Evolutionary conservation across 805 yeast species (phyloP), one percentile per base, ranked within the genome.

Genomic region (Wickerhamiella australiensis): DNA sequence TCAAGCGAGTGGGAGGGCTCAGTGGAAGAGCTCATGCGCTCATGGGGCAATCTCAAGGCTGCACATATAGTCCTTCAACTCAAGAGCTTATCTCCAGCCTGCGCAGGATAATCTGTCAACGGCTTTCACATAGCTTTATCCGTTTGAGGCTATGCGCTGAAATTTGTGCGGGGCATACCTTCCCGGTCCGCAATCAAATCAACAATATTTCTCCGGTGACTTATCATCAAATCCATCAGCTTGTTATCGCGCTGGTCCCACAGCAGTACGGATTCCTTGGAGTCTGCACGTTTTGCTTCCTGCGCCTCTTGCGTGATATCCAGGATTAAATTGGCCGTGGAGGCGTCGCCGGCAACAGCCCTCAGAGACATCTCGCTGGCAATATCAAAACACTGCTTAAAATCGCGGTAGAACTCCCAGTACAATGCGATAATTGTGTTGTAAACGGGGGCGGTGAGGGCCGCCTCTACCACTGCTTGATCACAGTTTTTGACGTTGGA

Each of bases 351-450:
- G 29, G 61, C 61, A 9, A 71, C 63, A 5, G 70, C 74, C 52
- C 71, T 70, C 47, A 68, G 66, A 13, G 62, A 64, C 58, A 71
- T 61, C 50, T 71, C 75, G 15, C 67, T 63, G n/a, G 68, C 57
- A 15, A 68, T 52, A 12, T 57, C 54, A 21, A 64, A 61, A n/a
- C 69, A 62, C 3, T 61, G 57, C 23, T 57, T 59, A 26, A 71
- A 52, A 50, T 70, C 72, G 33, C 65, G 62, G 56, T 61, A 69
- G 42, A 56, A 56, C 23, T 64, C 56, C 75, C 75, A 72, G n/a
- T 62, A 52, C 7, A 69, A 56, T 36, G 55, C 50, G 13, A 72
- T 53, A 41, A 68, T 62, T 35, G 59, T 56, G 54, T 69, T 70
- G 54, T 68, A 69, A 5, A 67, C 68, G 11, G 61, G 68, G 11